A percentile compares a stretch with the other conserved stretches of the same genome.
Conservation (phyloP, 2,329 filamentous ascomycete genomes). For the Exutisphaerella laricina region DNA sequence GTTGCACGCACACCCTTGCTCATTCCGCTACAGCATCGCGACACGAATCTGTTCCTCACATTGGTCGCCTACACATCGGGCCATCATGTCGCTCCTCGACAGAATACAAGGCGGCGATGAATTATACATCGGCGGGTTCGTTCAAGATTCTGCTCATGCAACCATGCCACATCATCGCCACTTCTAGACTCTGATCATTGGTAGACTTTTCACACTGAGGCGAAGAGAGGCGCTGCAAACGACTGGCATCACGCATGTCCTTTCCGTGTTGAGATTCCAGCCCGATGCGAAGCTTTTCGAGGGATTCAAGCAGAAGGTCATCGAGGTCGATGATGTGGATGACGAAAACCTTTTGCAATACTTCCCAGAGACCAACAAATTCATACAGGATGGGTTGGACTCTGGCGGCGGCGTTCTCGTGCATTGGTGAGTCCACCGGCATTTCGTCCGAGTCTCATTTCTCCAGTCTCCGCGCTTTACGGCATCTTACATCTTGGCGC, state of each 20-base stretch:
- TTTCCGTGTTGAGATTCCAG: constrained; percentile 70
- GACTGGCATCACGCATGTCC: constrained; percentile 77
- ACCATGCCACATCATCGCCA: constrained; percentile 9
- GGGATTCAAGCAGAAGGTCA: constrained; percentile 60
- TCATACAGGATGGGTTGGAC: constrained; percentile 72
- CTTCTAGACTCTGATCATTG: constrained; percentile 25
- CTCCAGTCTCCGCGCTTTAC: no score
- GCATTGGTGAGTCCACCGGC: constrained; percentile 69
- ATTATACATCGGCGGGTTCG: constrained; percentile 75
- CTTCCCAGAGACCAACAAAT: constrained; percentile 70
- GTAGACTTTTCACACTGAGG: constrained; percentile 71
- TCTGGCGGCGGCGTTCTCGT: constrained; percentile 58
- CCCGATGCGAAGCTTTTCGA: constrained; percentile 53
- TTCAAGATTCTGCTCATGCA: constrained; percentile 18
- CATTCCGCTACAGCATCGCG: no score
- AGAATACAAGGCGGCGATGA: constrained; percentile 63
- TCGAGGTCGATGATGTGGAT: constrained; percentile 86
- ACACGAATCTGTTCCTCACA: neutral
- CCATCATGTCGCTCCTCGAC: constrained; percentile 55
- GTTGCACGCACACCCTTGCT: no score
- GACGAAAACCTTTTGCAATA: constrained; percentile 81
- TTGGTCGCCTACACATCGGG: neutral
- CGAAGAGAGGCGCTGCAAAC: constrained; percentile 64
- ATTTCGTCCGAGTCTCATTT: no score
- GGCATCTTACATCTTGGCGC: no score